These are phyloP conservation scores for Podospora anserina DNA, from an alignment of 495 filamentous ascomycete genomes.

Conservation along the genomic window DNA sequence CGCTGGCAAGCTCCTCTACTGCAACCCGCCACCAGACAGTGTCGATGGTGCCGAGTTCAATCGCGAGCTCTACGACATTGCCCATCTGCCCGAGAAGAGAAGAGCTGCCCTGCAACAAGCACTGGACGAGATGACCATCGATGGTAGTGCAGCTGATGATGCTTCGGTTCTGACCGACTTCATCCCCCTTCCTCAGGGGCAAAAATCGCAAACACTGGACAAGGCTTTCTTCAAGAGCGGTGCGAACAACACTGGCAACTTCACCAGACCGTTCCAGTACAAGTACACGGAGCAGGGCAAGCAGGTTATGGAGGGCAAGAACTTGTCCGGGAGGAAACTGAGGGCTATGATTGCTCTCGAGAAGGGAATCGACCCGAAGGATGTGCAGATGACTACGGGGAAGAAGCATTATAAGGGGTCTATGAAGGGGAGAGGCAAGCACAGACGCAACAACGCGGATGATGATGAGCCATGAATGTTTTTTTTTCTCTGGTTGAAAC, in stretches of 20 bases:
- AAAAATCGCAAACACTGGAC: constrained; percentile 74
- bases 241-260: constrained; percentile 57
- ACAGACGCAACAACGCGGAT: constrained; percentile 24
- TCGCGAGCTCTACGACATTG: constrained; percentile 75
- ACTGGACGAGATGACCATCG: constrained; percentile 34
- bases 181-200: constrained; percentile 51
- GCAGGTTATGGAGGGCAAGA: constrained; percentile 52
- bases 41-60: constrained; percentile 80
- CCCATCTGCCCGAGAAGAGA: constrained; percentile 71
- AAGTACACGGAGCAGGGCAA: constrained; percentile 80
- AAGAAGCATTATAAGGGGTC: constrained; percentile 97
- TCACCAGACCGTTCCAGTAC: constrained; percentile 79
- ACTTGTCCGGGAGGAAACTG: constrained; percentile 78
- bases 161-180: constrained; percentile 45
- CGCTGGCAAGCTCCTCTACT: constrained; percentile 89
- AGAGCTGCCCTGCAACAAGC: constrained; percentile 55
- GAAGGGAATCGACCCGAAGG: constrained; percentile 77
- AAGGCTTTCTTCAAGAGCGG: constrained; percentile 77
- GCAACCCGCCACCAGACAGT: constrained; percentile 76
- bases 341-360: constrained; percentile 81
- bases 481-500: background rate
- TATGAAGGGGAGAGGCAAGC: constrained; percentile 56
- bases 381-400: constrained; percentile 62
- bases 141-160: constrained; percentile 35
- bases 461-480: constrained; percentile 23